Evolutionary conservation across 2,329 filamentous ascomycete genomes (phyloP).

Genomic region (Botrytis aclada): DNA sequence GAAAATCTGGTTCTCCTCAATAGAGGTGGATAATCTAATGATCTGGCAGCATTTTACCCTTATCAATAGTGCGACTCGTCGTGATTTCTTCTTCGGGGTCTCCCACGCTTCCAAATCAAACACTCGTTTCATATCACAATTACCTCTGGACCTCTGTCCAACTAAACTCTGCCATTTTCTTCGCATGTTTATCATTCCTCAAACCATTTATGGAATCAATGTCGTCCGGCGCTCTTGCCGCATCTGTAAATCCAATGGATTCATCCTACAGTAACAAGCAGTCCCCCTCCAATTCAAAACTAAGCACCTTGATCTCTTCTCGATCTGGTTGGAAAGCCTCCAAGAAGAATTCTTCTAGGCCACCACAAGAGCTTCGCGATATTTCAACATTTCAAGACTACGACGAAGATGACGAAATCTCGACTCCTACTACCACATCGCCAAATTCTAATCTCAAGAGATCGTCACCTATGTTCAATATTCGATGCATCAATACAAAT

Average conservation of each 20-base stretch:
- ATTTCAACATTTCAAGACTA: slow-evolving; percentile 12
- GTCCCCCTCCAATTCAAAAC: slow-evolving; percentile 13
- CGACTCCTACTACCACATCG: not conserved
- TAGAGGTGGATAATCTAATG: not conserved
- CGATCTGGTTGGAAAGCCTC: slow-evolving; percentile 18
- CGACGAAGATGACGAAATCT: slow-evolving; percentile 1
- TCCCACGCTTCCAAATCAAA: slow-evolving; percentile 22
- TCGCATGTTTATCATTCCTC: slow-evolving; percentile 27
- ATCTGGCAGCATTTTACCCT: slow-evolving; percentile 39
- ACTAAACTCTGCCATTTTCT: slow-evolving; percentile 28
- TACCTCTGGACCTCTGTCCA: slow-evolving; percentile 28
- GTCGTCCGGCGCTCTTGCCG: slow-evolving; percentile 24
- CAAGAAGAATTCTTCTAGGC: slow-evolving; percentile 6
- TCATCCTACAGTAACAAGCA: slow-evolving; percentile 17
- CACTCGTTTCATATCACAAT: slow-evolving; percentile 21
- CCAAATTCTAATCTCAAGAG: slow-evolving; percentile 7
- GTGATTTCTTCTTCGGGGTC: slow-evolving; percentile 20
- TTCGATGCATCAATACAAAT: slow-evolving; percentile 13
- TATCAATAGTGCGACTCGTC: slow-evolving; percentile 28
- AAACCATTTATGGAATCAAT: slow-evolving; percentile 30
- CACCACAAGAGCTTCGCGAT: not conserved
- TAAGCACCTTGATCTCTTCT: slow-evolving; percentile 20
- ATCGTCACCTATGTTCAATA: slow-evolving; percentile 4
- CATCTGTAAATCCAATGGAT: slow-evolving; percentile 23
- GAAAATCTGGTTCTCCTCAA: not conserved